phyloP scores from a whole-genome alignment of 164 flowering plant species.

The Vitis rotundifolia region DNA sequence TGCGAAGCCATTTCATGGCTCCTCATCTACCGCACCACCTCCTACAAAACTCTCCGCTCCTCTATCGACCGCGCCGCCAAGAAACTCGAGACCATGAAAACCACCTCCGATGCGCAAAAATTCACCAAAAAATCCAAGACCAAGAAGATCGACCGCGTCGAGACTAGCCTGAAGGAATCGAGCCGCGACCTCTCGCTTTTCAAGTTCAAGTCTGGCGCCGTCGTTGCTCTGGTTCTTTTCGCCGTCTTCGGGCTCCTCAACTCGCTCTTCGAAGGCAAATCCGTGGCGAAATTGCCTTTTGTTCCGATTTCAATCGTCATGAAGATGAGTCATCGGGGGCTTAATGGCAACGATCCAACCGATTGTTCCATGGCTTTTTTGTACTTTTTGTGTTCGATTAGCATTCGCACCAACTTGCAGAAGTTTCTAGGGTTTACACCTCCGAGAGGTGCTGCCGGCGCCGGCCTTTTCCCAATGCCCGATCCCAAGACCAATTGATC shows the following conservation, averaged over 20 bases:
- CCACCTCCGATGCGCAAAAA: constrained; percentile 20
- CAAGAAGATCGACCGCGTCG: constrained; percentile 95
- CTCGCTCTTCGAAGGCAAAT: constrained; percentile 85
- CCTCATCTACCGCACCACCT: constrained; percentile 87
- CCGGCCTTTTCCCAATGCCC: constrained; percentile 89
- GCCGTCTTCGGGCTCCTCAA: constrained; percentile 84
- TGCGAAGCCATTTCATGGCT: constrained; percentile 97
- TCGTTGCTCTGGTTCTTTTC: constrained; percentile 87
- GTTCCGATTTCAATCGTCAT: constrained; percentile 60
- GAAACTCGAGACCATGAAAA: constrained; percentile 91
- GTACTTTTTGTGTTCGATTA: constrained; percentile 85
- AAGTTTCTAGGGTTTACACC: constrained; percentile 96
- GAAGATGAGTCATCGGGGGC: constrained; percentile 95
- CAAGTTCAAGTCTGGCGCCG: constrained; percentile 97
- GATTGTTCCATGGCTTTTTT: constrained; percentile 98
- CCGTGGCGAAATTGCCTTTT: constrained; percentile 88
- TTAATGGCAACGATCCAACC: constrained; percentile 73
- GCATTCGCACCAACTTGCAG: constrained; percentile 97
- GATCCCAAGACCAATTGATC: constrained; percentile 76
- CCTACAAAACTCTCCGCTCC: constrained; percentile 92
- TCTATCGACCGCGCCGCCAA: constrained; percentile 92
- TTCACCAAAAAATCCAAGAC: constrained; percentile 59
- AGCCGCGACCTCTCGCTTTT: constrained; percentile 86
- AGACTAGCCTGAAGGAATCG: constrained; percentile 81
- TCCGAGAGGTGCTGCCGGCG: constrained; percentile 76